These are phyloP conservation scores for Fusarium buxicola DNA, from an alignment of 2,329 filamentous ascomycete genomes.

Conservation along the genomic window DNA sequence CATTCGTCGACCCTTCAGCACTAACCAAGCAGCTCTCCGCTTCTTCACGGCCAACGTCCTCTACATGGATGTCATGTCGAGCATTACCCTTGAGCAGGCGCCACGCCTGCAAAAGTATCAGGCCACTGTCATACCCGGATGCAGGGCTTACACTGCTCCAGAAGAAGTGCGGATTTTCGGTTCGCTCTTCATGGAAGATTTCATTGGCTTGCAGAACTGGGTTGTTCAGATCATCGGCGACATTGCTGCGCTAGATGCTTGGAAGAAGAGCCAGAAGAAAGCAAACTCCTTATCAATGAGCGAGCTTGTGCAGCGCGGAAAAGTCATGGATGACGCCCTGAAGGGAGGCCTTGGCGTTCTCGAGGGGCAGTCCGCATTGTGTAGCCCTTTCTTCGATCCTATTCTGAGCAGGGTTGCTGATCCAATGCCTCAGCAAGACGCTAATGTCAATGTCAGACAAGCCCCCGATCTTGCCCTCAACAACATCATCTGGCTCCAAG, in stretches of 20 bases:
- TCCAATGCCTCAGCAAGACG: conserved; percentile 39
- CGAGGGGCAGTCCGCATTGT: conserved; percentile 36
- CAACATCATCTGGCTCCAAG: conserved; percentile 61
- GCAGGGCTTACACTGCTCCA: conserved; percentile 30
- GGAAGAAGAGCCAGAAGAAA: conserved; percentile 62
- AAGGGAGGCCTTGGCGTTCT: conserved; percentile 48
- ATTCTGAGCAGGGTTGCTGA: conserved; percentile 37
- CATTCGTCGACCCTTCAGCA: conserved; percentile 54
- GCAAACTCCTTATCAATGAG: conserved; percentile 58
- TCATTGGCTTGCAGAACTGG: conserved; percentile 69
- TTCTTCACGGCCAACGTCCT: conserved; percentile 62
- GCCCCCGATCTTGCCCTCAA: conserved; percentile 43
- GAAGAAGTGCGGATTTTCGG: conserved; percentile 40
- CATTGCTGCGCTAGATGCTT: conserved; percentile 64
- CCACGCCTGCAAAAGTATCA: conserved; percentile 59
- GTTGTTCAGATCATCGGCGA: conserved; percentile 65
- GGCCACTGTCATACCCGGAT: conserved; percentile 52
- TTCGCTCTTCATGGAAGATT: conserved; percentile 59
- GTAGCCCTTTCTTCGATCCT: conserved; percentile 5
- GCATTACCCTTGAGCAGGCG: conserved; percentile 56
- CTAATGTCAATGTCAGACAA: conserved; percentile 30
- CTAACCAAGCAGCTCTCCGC: conserved; percentile 59
- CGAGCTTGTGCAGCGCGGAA: conserved; percentile 60
- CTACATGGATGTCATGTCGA: conserved; percentile 63
- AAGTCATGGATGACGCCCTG: conserved; percentile 54